Evolutionary conservation across 768 basidiomycete species (phyloP), one percentile per base, ranked within the genome.

Genomic region (Rhodotorula paludigena): DNA sequence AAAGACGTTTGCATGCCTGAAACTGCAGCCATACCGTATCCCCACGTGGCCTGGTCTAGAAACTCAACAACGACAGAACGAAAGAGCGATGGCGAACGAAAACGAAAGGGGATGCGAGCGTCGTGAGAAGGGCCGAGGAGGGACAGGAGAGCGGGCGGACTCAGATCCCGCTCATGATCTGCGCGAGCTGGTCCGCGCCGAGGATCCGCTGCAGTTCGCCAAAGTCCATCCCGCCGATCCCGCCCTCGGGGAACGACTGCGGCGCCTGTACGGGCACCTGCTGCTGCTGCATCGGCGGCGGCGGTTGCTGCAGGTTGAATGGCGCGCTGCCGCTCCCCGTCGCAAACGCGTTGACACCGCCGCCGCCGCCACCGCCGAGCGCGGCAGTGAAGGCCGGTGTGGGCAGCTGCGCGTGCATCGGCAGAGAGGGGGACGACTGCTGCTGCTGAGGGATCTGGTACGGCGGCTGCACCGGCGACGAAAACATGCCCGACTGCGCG

Each of bases 151-250:
- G n/a, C n/a, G 3, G 5, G 18, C 20, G 8, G 20, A 2, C 21
- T 57, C 28, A 68, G 25, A 63, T 53, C 16, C 62, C 65, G 25
- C 72, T 41, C 54, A 68, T 41, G 59, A 57, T 71, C 42, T 36
- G 35, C n/a, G 57, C 64, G 36, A 62, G 39, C 48, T 66, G 63
- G 36, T 69, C 59, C n/a, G 68, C 47, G 32, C 61, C 58, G 23
- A 70, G 63, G 57, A 68, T 30, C 36, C 57, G 55, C 60, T 70
- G 41, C 51, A 67, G 49, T 60, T 70, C 63, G 23, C 39, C 51
- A 52, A 53, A 68, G 57, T 54, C 57, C 63, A 70, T 55, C 35
- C 60, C 63, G 15, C 39, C 63, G 35, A 61, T 57, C n/a, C 55
- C 60, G 11, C 51, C 57, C 6, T 54, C 41, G n/a, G 56, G 56